Evolutionary conservation across 805 yeast genomes (phyloP).

Genomic region (Nakazawaea populi): DNA sequence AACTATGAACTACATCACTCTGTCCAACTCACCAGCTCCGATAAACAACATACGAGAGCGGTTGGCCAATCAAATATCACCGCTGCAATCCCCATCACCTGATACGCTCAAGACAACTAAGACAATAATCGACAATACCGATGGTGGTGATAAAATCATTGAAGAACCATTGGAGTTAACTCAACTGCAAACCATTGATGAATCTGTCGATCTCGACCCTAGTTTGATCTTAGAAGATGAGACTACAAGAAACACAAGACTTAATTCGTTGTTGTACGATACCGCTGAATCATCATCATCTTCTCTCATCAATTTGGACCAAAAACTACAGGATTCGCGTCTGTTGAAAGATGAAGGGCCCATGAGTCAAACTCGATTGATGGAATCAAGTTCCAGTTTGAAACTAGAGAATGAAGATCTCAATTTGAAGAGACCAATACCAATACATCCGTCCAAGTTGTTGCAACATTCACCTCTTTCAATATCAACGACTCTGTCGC

Average conservation of each 20-base stretch:
- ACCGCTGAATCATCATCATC: not conserved
- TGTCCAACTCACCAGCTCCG: not conserved
- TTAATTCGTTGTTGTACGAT: slow-evolving; percentile 9
- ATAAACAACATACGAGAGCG: not conserved
- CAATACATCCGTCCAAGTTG: not conserved
- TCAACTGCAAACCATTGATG: slow-evolving; percentile 1
- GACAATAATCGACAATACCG: too few species aligned
- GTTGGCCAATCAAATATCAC: not conserved
- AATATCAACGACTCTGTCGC: not conserved
- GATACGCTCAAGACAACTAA: not conserved
- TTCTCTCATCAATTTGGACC: not conserved
- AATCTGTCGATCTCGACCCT: slow-evolving; percentile 6
- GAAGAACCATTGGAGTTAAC: not conserved
- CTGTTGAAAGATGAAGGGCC: not conserved
- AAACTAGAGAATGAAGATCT: not conserved
- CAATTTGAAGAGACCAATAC: not conserved
- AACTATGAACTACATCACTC: not conserved
- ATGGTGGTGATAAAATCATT: not conserved
- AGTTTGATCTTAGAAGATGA: slow-evolving; percentile 9
- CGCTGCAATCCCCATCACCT: not conserved
- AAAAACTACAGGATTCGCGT: too few species aligned
- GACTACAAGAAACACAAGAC: slow-evolving; percentile 7
- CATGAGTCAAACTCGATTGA: not conserved
- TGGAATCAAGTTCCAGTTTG: slow-evolving; percentile 5
- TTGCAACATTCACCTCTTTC: not conserved